Percentiles rank a stretch among this genome's conserved stretches.
These are phyloP conservation scores for Cryptosporidium xiaoi DNA, from an alignment of 169 alveolate species.

Conservation along the genomic window DNA sequence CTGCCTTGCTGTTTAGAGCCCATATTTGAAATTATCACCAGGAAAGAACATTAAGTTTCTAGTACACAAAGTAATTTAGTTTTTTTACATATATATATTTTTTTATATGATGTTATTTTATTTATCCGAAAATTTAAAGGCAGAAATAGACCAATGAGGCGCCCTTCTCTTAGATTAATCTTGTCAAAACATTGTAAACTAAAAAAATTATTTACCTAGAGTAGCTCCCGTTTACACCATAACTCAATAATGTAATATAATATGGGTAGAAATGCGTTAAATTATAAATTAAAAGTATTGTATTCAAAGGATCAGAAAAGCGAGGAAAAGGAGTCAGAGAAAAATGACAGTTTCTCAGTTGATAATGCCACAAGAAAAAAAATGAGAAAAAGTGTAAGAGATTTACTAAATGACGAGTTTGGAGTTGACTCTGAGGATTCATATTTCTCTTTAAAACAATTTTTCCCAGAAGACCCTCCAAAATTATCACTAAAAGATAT, in stretches of 20 bases:
- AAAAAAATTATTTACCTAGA: too few species aligned
- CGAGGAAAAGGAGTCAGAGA: background rate
- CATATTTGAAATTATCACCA: slow-evolving; percentile 1
- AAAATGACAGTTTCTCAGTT: background rate
- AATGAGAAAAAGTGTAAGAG: slow-evolving; percentile 33
- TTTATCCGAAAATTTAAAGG: background rate
- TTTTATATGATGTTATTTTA: background rate
- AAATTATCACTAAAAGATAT: slow-evolving; percentile 59
- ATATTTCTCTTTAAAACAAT: background rate
- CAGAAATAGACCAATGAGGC: too few species aligned
- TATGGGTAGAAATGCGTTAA: slow-evolving; percentile 54
- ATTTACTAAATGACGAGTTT: slow-evolving; percentile 60
- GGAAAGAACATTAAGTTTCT: background rate
- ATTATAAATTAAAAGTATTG: slow-evolving; percentile 26
- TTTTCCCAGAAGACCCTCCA: slow-evolving; percentile 72
- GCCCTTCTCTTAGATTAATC: too few species aligned
- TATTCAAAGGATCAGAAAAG: slow-evolving; percentile 21
- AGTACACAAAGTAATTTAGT: too few species aligned
- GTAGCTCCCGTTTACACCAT: too few species aligned
- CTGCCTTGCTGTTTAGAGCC: background rate
- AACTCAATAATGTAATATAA: background rate
- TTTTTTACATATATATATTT: background rate
- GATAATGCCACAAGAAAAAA: slow-evolving; percentile 36
- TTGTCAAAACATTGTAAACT: too few species aligned
- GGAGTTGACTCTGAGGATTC: slow-evolving; percentile 21